Base-by-base conservation (phyloP, 2,329 filamentous ascomycete genomes). In the Phialocephala sp. region DNA sequence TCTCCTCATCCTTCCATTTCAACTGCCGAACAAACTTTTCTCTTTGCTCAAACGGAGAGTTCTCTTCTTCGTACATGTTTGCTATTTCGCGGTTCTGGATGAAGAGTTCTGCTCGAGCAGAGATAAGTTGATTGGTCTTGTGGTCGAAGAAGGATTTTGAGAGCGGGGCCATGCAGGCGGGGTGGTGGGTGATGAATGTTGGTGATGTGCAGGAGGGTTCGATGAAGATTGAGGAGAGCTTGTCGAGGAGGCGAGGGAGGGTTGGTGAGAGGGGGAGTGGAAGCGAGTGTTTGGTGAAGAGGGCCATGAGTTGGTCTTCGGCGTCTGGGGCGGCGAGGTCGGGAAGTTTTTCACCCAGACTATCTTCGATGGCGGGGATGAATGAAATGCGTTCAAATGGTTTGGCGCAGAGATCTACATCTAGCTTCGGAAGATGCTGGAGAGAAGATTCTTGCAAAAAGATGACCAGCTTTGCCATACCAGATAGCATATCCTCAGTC, bases 61-160 rank as follows among this genome's bases (percentile, higher is more conserved):
- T 99, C 77, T 99, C 95, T 79, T 99, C 95, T 77, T 99, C 95
- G 78, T 99, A 99, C 82, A 94, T 96, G 78, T 99, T 99, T 67
- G 94, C 92, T 37, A 97, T 84, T 76, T 99, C 95, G 62, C 88
- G 87, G 47, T 90, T 88, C 59, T 87, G 81, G 68, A 96, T 87
- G 79, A 97, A 97, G 24, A 97, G 85, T 79, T 97, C 94, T 0
- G 91, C 92, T 6, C 94, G 89, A 0, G 92, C 91, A 1, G 93
- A 90, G 0, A 97, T 88, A 9, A 85, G 79, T 76, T 97, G 94
- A 15, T 84, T 82, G 0, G 89, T 90, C 0, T 88, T 87, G 0
- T 87, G 85, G 76, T 93, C 92, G 22, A 83, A 74, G 79, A 92
- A 97, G 60, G 91, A 93, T 81, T 98, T 98, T 27, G 94, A 89